Percentiles rank a stretch among this genome's conserved stretches.
Conservation (phyloP, 306 rosid species). For the Sindora glabra region DNA sequence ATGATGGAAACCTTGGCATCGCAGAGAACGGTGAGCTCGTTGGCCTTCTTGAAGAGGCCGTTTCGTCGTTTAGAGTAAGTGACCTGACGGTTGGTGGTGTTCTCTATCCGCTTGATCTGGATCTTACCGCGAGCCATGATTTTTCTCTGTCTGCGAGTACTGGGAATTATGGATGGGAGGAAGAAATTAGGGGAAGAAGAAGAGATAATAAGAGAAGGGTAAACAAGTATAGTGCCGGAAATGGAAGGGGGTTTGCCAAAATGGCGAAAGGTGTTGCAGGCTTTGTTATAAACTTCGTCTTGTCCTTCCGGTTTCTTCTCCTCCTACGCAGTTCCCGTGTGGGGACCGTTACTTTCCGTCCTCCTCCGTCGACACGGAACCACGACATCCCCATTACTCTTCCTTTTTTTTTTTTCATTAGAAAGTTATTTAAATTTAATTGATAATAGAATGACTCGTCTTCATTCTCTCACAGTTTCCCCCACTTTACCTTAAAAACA, state of each 20-base stretch:
- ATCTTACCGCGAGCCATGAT: conserved; percentile 90
- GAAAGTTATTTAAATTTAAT: no score
- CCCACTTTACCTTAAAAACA: no score
- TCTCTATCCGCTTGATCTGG: conserved; percentile 91
- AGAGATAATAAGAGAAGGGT: not conserved
- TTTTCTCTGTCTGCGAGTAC: not conserved
- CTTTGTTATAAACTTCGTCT: conserved; percentile 25
- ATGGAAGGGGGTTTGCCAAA: conserved; percentile 39
- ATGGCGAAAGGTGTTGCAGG: conserved; percentile 38
- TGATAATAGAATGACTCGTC: no score
- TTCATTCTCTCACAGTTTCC: no score
- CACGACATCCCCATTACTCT: not conserved
- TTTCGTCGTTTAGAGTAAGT: conserved; percentile 81
- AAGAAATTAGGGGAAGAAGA: not conserved
- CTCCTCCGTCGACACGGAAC: conserved; percentile 22
- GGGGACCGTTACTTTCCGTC: conserved; percentile 46
- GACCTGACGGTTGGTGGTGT: conserved; percentile 68
- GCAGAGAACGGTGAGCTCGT: conserved; percentile 82
- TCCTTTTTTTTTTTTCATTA: not conserved
- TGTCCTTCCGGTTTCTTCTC: not conserved
- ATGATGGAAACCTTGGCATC: conserved; percentile 76
- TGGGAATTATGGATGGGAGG: not conserved
- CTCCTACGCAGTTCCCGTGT: conserved; percentile 18
- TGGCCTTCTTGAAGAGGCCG: conserved; percentile 84
- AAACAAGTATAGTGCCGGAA: conserved; percentile 25